Percentiles rank a stretch among this genome's conserved stretches.
These are phyloP conservation scores for Catenaria anguillulae DNA, from an alignment of 371 early-diverging fungal species.

Conservation along the genomic window DNA sequence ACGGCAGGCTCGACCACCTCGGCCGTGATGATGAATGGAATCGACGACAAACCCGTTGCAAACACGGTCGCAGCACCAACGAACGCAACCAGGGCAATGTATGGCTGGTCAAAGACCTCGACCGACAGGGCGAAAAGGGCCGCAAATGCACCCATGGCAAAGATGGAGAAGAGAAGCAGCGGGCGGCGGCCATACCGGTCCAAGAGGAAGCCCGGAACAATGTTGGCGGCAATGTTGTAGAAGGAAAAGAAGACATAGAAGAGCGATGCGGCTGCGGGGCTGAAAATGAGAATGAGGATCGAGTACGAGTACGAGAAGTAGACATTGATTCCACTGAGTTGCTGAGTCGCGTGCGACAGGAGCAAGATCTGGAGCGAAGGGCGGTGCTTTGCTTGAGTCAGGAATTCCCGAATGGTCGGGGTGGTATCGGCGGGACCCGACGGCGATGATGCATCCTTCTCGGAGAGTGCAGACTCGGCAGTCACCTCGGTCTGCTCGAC, in stretches of 20 bases:
- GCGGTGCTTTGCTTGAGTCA: background rate
- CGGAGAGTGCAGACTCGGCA: background rate
- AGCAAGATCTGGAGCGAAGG: background rate
- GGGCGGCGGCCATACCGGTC: conserved; percentile 6
- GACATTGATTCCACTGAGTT: background rate
- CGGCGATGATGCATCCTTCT: too few relatives aligned
- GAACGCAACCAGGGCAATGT: background rate
- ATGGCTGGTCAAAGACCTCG: background rate
- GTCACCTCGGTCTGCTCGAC: background rate
- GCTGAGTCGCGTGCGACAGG: conserved; percentile 1
- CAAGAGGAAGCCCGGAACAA: background rate
- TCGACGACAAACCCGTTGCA: background rate
- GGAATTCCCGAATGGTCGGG: background rate
- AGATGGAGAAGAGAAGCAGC: background rate
- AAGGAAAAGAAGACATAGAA: background rate
- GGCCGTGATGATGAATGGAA: conserved; percentile 4
- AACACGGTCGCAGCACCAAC: background rate
- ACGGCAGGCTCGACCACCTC: background rate
- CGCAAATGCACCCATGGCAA: background rate
- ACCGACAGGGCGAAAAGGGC: background rate
- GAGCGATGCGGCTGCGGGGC: background rate
- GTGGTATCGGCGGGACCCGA: background rate
- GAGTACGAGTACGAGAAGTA: conserved; percentile 4
- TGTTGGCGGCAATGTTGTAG: background rate
- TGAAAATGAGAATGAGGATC: background rate